These are phyloP conservation scores for Leccinum disarticulatum DNA, from an alignment of 768 basidiomycete genomes.

Conservation along the genomic window DNA sequence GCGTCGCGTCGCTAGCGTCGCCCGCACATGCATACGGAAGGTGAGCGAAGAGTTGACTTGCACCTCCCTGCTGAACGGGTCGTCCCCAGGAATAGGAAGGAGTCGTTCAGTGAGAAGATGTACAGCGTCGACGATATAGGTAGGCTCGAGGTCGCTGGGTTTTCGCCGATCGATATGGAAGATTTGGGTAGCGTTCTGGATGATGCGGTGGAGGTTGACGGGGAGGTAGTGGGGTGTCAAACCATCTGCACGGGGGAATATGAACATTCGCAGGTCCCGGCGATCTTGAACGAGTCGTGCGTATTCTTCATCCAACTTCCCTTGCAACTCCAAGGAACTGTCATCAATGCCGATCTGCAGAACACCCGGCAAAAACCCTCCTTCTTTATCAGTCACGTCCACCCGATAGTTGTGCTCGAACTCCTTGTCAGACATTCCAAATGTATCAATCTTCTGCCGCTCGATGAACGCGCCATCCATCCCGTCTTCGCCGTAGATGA, in stretches of 20 bases:
- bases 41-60: constrained; percentile 88
- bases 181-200: constrained; percentile 93
- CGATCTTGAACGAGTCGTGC: constrained; percentile 69
- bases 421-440: constrained; percentile 72
- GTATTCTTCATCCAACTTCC: constrained; percentile 79
- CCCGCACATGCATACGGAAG: constrained; percentile 92
- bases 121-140: constrained; percentile 81
- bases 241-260: constrained; percentile 78
- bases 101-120: constrained; percentile 73
- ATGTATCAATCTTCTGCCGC: constrained; percentile 90
- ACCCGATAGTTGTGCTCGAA: constrained; percentile 95
- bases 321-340: constrained; percentile 79
- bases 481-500: constrained; percentile 97
- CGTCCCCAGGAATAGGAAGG: constrained; percentile 85
- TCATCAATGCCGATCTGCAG: constrained; percentile 89
- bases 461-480: constrained; percentile 99
- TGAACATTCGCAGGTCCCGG: constrained; percentile 70
- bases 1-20: constrained; percentile 81
- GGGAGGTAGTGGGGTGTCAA: constrained; percentile 82
- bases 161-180: constrained; percentile 96
- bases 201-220: constrained; percentile 92
- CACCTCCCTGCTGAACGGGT: constrained; percentile 68
- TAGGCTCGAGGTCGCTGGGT: constrained; percentile 88
- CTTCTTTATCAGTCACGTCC: constrained; percentile 82
- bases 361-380: constrained; percentile 76